Percentiles rank a stretch among this genome's conserved stretches.
phyloP scores from a whole-genome alignment of 257 asterid species.

The Gentiana dahurica region DNA sequence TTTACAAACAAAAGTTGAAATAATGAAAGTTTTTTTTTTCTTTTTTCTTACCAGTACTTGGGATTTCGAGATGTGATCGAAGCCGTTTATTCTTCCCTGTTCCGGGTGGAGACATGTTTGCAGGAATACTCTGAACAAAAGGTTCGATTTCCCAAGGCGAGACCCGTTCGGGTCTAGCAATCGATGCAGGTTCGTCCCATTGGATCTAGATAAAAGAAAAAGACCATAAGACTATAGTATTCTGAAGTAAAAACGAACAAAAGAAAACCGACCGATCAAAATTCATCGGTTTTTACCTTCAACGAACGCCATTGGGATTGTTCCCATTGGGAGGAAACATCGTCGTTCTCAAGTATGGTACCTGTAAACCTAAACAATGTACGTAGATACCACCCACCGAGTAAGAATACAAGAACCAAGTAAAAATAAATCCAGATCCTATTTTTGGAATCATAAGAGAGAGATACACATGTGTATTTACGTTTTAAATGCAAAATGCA shows the following conservation, averaged over 20 bases:
- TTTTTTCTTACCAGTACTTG: conserved; percentile 9
- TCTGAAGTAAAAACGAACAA: too few species aligned
- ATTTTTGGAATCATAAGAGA: too few species aligned
- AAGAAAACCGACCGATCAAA: not conserved
- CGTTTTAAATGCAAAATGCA: too few species aligned
- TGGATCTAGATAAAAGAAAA: conserved; percentile 32
- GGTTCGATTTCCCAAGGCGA: conserved; percentile 90
- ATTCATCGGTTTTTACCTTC: conserved; percentile 29
- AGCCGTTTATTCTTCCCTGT: conserved; percentile 13
- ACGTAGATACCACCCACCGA: not conserved
- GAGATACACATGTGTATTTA: too few species aligned
- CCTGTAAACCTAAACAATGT: conserved; percentile 44
- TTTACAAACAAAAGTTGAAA: conserved; percentile 6
- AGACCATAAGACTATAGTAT: too few species aligned
- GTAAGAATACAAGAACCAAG: not conserved
- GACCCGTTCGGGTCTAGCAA: conserved; percentile 54
- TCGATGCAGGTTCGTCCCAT: conserved; percentile 67
- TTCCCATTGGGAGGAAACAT: conserved; percentile 50
- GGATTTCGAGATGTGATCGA: conserved; percentile 12
- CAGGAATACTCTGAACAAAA: conserved; percentile 22
- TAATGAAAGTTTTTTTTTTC: not conserved
- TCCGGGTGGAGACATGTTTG: conserved; percentile 13
- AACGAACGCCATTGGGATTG: conserved; percentile 72
- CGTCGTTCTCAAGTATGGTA: conserved; percentile 54
- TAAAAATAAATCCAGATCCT: not conserved